These are phyloP conservation scores for Xylariales sp. DNA, from an alignment of 2,329 filamentous ascomycete species.

Conservation along the genomic window DNA sequence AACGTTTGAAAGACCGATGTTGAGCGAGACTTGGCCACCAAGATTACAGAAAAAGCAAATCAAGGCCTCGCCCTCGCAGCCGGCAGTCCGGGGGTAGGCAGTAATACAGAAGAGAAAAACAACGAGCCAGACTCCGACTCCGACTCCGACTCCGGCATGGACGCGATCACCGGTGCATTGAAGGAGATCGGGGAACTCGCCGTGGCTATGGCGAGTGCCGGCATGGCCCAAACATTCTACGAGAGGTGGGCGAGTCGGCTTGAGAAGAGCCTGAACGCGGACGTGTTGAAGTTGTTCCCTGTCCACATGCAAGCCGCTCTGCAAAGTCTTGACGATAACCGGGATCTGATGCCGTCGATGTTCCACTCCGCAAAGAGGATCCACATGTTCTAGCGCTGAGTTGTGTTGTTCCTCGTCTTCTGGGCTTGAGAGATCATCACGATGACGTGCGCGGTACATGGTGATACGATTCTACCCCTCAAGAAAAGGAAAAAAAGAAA, in stretches of 20 bases:
- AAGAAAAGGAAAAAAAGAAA: no score
- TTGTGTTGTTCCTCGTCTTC: background rate
- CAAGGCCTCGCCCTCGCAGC: background rate
- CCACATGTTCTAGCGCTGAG: slow-evolving; percentile 47
- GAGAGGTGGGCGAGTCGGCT: slow-evolving; percentile 44
- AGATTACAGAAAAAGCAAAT: background rate
- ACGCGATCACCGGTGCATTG: slow-evolving; percentile 18
- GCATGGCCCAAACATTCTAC: slow-evolving; percentile 45
- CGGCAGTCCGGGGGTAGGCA: background rate
- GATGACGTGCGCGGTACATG: no score
- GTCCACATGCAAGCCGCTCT: slow-evolving; percentile 47
- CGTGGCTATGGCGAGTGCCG: slow-evolving; percentile 37
- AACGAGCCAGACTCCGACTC: background rate
- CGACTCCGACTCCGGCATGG: background rate
- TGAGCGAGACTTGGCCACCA: background rate
- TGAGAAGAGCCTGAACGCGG: slow-evolving; percentile 45
- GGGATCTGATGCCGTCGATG: slow-evolving; percentile 49
- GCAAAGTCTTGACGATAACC: slow-evolving; percentile 50
- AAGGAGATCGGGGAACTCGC: slow-evolving; percentile 32
- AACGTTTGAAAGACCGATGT: background rate
- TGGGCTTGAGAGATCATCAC: no score
- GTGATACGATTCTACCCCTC: no score
- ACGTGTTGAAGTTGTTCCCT: slow-evolving; percentile 48
- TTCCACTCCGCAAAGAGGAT: slow-evolving; percentile 49
- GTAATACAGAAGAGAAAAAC: background rate